Percentiles rank a stretch among this genome's conserved stretches.
These are phyloP conservation scores for Tetrahymena malaccensis DNA, from an alignment of 73 alveolate species.

Conservation along the genomic window DNA sequence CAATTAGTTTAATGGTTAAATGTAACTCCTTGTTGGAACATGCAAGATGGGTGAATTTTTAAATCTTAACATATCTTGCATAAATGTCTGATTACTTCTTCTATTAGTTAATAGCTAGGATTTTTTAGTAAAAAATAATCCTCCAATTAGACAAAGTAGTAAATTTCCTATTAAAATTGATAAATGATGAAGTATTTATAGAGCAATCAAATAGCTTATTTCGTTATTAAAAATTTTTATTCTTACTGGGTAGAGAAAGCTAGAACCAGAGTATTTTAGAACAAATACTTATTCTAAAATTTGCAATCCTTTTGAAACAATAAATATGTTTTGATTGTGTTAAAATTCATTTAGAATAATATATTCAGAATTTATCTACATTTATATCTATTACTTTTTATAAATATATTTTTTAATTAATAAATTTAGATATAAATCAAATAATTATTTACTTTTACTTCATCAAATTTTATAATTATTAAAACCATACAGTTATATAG, in stretches of 20 bases:
- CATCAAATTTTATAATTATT: too few relatives aligned
- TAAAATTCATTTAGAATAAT: not conserved
- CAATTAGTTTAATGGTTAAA: not conserved
- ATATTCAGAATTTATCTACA: not conserved
- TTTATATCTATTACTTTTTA: not conserved
- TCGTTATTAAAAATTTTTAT: not conserved
- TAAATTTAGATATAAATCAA: too few relatives aligned
- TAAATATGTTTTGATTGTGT: not conserved
- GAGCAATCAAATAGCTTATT: not conserved
- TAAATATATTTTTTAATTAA: not conserved
- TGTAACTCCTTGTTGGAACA: not conserved
- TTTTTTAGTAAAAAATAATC: not conserved
- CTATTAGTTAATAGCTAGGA: not conserved
- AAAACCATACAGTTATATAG: too few relatives aligned
- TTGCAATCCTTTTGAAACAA: not conserved
- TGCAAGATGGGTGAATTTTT: not conserved
- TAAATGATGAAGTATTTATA: not conserved
- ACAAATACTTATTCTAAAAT: not conserved
- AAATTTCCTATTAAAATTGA: not conserved
- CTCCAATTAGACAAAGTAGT: not conserved
- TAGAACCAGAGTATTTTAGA: not conserved
- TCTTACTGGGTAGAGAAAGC: not conserved
- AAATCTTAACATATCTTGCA: not conserved
- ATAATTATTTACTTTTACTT: too few relatives aligned
- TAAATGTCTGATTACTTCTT: not conserved